phyloP scores from a whole-genome alignment of 1,284 basidiomycete genomes.

The Wolfiporia cocos region DNA sequence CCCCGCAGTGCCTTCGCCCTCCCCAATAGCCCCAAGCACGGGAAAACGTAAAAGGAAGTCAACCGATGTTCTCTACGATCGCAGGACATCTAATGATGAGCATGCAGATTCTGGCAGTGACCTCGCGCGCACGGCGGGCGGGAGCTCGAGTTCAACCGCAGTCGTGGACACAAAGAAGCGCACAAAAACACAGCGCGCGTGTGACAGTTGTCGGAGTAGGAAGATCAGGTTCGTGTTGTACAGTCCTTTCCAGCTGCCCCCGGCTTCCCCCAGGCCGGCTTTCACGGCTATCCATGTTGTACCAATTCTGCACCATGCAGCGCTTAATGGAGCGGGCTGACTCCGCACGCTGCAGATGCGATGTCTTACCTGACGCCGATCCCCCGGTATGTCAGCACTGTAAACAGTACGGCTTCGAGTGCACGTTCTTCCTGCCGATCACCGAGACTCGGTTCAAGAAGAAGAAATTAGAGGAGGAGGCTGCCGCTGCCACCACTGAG shows the following conservation, averaged over 20 bases:
- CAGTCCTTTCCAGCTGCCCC: constrained; percentile 23
- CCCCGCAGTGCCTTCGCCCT: constrained; percentile 14
- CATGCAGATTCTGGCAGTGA: constrained; percentile 45
- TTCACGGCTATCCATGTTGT: constrained; percentile 11
- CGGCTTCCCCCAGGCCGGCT: constrained; percentile 11
- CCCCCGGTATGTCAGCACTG: constrained; percentile 81
- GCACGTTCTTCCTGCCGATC: constrained; percentile 96
- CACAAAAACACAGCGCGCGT: constrained; percentile 87
- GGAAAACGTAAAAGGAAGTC: constrained; percentile 66
- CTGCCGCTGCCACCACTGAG: constrained; percentile 26
- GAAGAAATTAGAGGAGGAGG: constrained; percentile 74
- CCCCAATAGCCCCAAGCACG: constrained; percentile 19
- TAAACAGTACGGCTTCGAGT: constrained; percentile 87
- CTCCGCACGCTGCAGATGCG: constrained; percentile 67
- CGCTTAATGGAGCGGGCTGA: constrained; percentile 21
- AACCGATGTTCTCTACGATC: constrained; percentile 29
- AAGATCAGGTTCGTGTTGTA: constrained; percentile 70
- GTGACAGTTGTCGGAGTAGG: constrained; percentile 87
- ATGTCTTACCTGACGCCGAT: constrained; percentile 67
- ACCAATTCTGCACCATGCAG: constrained; percentile 11
- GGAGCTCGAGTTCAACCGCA: constrained; percentile 19
- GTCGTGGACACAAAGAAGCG: constrained; percentile 71
- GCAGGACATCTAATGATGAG: constrained; percentile 55
- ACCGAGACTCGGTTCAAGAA: constrained; percentile 98
- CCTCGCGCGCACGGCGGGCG: constrained; percentile 28